Base-by-base conservation (phyloP, 1,284 basidiomycete species). In the Golubevia pallescens region DNA sequence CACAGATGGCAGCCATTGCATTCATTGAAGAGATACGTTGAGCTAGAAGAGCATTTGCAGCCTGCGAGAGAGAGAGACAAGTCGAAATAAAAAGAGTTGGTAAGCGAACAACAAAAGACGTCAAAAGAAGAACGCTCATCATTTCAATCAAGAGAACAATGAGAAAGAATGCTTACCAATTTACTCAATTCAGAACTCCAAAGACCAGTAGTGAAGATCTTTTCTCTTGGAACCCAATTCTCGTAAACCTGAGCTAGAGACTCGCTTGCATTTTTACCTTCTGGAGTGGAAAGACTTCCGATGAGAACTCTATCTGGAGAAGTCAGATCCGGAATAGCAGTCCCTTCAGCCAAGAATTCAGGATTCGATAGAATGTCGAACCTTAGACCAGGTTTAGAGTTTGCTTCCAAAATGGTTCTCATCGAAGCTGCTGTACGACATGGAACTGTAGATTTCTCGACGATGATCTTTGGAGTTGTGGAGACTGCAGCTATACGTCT, bases 321-420 rank as follows among this genome's bases (percentile, higher is more conserved):
- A 86, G 94, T 90, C 32, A 99, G 90, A 86, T 99, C 97, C 59
- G 74, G 82, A 83, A 99, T 94, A 64, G 96, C 96, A 28, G 97
- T 98, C 73, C 96, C 96, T 88, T 99, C 96, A 7, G 96, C 96
- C 60, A 99, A 89, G 89, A 99, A 99, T 87, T 99, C 95, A 69
- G 96, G 97, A 89, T 99, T 99, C 83, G 96, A 98, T 71, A 99
- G 91, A 84, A 99, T 99, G 86, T 99, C 95, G 86, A 99, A 99
- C 69, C 90, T 91, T 87, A 92, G 92, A 72, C 91, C 91, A 62
- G 92, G 91, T 86, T 92, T 93, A 48, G 94, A 95, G 89, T 99
- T 99, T 78, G 96, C 94, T 87, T 98, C 95, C 71, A 99, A 91
- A 86, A 99, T 97, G 66, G 93, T 96, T 80, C 95, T 93, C 96